Evolutionary conservation across 345 rosid genomes (phyloP).

Genomic region (Bretschneidera sinensis): DNA sequence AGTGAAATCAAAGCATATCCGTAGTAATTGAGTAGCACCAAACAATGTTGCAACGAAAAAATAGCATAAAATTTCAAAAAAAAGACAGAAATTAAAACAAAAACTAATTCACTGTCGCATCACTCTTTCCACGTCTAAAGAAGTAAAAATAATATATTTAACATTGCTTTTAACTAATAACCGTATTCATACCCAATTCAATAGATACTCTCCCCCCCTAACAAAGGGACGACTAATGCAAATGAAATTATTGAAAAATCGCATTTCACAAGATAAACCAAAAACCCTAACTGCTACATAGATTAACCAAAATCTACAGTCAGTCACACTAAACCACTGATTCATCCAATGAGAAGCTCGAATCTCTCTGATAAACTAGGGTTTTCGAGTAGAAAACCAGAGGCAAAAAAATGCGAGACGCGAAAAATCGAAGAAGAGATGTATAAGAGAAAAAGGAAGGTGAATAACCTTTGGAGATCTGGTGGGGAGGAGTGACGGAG

Average conservation of each 20-base stretch:
- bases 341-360: constrained; percentile 9
- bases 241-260: neutral
- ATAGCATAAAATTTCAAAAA: too few species aligned
- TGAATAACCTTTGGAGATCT: constrained; percentile 68
- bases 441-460: neutral
- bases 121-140: neutral
- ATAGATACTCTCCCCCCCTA: neutral
- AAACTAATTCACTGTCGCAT: neutral
- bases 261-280: constrained; percentile 2
- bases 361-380: constrained; percentile 10
- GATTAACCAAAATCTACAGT: neutral
- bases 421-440: constrained; percentile 4
- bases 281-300: constrained; percentile 17
- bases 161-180: neutral
- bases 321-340: constrained; percentile 7
- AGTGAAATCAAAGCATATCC: too few species aligned
- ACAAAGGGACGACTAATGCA: neutral
- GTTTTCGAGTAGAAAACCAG: constrained; percentile 10
- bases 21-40: too few species aligned
- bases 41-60: too few species aligned
- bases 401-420: constrained; percentile 1
- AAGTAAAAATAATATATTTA: neutral
- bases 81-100: neutral
- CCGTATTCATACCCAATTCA: too few species aligned
- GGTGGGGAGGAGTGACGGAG: constrained; percentile 59